Conservation (phyloP, 345 rosid species). For the Gossypium anomalum region DNA sequence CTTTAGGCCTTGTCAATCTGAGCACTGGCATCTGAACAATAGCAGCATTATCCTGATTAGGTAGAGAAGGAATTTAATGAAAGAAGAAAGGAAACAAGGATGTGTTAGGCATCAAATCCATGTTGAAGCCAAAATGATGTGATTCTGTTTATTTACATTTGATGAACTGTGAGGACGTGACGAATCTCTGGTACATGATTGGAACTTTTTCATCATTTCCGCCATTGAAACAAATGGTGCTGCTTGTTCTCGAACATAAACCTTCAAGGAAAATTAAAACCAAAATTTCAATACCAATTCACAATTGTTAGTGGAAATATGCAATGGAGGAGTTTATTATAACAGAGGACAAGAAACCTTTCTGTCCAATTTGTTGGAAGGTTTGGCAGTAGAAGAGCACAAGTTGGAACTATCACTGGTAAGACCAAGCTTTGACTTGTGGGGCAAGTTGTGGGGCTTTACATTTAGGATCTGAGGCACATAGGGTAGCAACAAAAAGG, state of each 20-base stretch:
- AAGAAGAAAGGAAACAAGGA: not conserved
- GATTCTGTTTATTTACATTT: slow-evolving; percentile 33
- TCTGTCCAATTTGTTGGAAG: slow-evolving; percentile 57
- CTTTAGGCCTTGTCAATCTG: slow-evolving; percentile 86
- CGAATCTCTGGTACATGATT: slow-evolving; percentile 76
- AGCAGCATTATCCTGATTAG: slow-evolving; percentile 24
- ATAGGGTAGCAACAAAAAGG: not conserved
- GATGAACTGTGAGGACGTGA: slow-evolving; percentile 42
- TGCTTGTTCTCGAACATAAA: slow-evolving; percentile 52
- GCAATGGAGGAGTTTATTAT: no score
- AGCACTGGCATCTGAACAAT: slow-evolving; percentile 52
- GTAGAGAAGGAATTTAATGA: not conserved
- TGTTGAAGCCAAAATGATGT: not conserved
- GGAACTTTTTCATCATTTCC: slow-evolving; percentile 83
- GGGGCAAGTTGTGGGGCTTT: slow-evolving; percentile 63
- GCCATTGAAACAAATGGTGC: slow-evolving; percentile 68
- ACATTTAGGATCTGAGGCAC: slow-evolving; percentile 68
- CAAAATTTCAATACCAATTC: no score
- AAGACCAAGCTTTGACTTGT: slow-evolving; percentile 77
- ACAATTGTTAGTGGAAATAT: no score
- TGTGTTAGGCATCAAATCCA: not conserved
- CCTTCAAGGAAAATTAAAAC: slow-evolving; percentile 9
- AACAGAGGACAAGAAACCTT: slow-evolving; percentile 42
- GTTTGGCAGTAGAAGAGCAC: slow-evolving; percentile 39
- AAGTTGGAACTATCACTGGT: slow-evolving; percentile 37